Base-by-base conservation (phyloP, 1,284 basidiomycete species). In the Vanrija sp. region DNA sequence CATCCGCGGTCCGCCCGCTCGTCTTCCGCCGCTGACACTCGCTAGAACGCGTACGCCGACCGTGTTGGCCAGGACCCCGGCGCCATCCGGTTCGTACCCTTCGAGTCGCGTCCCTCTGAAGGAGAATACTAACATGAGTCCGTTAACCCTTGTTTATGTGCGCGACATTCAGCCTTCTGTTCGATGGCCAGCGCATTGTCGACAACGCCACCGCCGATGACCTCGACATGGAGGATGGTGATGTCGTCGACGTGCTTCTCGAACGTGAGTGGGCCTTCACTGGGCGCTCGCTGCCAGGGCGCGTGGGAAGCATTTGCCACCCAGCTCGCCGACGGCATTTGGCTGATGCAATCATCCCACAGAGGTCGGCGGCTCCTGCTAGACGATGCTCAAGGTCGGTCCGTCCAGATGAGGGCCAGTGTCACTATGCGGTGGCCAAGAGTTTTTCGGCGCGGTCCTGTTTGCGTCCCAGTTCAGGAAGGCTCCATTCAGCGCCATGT, bases 191-290 rank as follows among this genome's bases (percentile, higher is more conserved):
- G 57, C 83, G 90, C 68, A 89, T 93, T 80, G 79, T 80, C 54
- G 91, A 93, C 51, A 87, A 89, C 26, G 89, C 92, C 65, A 93
- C 90, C 21, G 91, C 91, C 2, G 70, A 80, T n/a, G 83, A 84
- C 21, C 80, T 93, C 52, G 89, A 88, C 6, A 88, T 93, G 85
- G 89, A 92, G 68, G 89, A 92, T 60, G 88, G 69, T 21, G 78
- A 92, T 69, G 85, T 88, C 9, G 89, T 92, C 75, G 90, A 92
- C 82, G 90, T 92, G 59, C 88, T 92, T 85, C 87, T 92, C 60
- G 89, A 93, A 80, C 89, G 90, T 92, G 80, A 66, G 88, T 85
- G 23, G 4, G n/a, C 12, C 12, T 4, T 9, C 0, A 3, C 19
- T 9, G 14, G 18, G 21, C 43, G 19, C 43, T 25, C 19, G 18